phyloP scores from a whole-genome alignment of 1,284 basidiomycete species.

The Pseudozyma sp. region DNA sequence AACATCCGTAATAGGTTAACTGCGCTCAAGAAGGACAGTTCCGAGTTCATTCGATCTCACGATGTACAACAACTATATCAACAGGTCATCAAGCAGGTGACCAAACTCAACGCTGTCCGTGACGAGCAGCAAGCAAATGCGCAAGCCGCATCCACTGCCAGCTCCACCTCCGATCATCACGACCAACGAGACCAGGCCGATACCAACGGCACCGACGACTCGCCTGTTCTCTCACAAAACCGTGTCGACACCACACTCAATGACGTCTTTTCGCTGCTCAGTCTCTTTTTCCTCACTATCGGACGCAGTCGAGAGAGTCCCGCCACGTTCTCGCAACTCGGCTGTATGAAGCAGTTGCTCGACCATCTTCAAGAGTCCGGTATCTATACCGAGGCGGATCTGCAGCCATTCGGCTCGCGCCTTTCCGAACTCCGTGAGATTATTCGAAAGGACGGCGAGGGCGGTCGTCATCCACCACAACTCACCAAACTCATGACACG shows the following conservation, averaged over 20 bases:
- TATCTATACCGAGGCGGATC: constrained; percentile 67
- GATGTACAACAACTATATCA: constrained; percentile 95
- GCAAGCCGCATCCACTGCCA: constrained; percentile 31
- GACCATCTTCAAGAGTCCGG: constrained; percentile 67
- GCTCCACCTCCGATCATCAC: constrained; percentile 46
- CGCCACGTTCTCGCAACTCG: constrained; percentile 65
- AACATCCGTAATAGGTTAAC: constrained; percentile 88
- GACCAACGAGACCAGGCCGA: constrained; percentile 23
- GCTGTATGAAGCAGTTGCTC: constrained; percentile 68
- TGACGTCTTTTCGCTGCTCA: constrained; percentile 67
- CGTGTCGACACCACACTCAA: constrained; percentile 68
- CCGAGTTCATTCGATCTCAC: constrained; percentile 87
- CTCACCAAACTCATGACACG: constrained; percentile 90
- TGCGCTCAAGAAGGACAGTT: constrained; percentile 87
- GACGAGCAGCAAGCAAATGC: constrained; percentile 71
- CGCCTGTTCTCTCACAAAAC: constrained; percentile 54
- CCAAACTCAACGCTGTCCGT: constrained; percentile 88
- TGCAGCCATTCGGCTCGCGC: constrained; percentile 64
- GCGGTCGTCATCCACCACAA: constrained; percentile 84
- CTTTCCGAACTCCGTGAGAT: constrained; percentile 65
- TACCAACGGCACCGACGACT: constrained; percentile 37
- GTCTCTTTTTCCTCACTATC: constrained; percentile 68
- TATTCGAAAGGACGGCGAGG: constrained; percentile 70
- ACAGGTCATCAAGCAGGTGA: constrained; percentile 94
- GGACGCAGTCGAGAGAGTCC: constrained; percentile 66